Evolutionary conservation across 148 eudicot species (phyloP).

Genomic region (Chenopodium suecicum): DNA sequence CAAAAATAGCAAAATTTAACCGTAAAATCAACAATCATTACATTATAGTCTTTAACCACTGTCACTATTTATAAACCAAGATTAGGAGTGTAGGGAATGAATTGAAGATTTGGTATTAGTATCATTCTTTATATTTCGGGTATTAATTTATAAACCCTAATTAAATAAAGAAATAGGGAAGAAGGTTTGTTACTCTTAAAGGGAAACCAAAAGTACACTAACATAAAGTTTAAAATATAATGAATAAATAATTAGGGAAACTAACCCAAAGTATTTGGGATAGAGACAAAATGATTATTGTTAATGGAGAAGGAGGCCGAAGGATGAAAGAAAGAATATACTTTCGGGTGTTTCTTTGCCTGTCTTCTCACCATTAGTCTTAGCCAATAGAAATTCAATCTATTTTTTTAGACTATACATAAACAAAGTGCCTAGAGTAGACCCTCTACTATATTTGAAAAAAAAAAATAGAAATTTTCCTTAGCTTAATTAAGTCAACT

Average conservation of each 20-base stretch:
- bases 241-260: constrained; percentile 15
- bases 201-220: constrained; percentile 12
- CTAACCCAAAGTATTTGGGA: constrained; percentile 18
- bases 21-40: background rate
- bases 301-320: constrained; percentile 15
- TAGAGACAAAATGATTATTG: constrained; percentile 21
- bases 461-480: background rate
- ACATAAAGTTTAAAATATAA: background rate
- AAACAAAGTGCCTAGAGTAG: constrained; percentile 15
- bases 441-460: background rate
- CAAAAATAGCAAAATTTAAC: background rate
- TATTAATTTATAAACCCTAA: constrained; percentile 26
- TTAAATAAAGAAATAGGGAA: constrained; percentile 8
- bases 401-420: background rate
- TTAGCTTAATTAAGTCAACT: constrained; percentile 17
- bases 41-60: background rate
- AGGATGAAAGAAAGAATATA: constrained; percentile 20
- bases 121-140: background rate
- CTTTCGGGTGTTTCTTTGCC: constrained; percentile 16
- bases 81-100: background rate
- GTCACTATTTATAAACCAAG: background rate
- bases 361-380: constrained; percentile 17
- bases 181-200: constrained; percentile 24
- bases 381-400: constrained; percentile 19
- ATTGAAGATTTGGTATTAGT: background rate